Base-by-base conservation (phyloP, 148 eudicot genomes). In the Silene latifolia region DNA sequence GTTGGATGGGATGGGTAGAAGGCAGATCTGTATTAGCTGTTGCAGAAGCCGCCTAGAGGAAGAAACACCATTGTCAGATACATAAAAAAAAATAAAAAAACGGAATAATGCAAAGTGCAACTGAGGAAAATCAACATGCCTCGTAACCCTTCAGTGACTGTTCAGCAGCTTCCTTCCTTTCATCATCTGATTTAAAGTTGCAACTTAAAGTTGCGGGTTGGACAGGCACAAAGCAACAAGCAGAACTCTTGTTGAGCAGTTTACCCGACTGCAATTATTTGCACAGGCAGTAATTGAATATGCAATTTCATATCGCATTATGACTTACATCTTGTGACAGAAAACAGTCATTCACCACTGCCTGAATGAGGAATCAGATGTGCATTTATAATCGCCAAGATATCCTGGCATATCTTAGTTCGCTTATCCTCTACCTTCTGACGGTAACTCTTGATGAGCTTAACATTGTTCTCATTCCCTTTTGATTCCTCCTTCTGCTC, bases 401-500 rank as follows among this genome's bases (percentile, higher is more conserved):
- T 94, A 77, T 91, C 97, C 71, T 78, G 67, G 72, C 98, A 94
- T 46, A 94, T n/a, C 80, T 88, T 90, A 51, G 90, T 79, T 3
- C 91, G 93, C 81, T 94, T 97, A 18, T 91, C 93, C 83, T 94
- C 98, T 10, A 94, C 97, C 86, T 91, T 94, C 80, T 86, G 91
- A 80, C 97, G 86, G 61, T 89, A 94, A 19, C 83, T 83, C 85
- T 90, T 94, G 60, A 94, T 89, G 65, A 89, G 86, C 85, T 89
- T 89, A 60, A 94, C 98, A 80, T 89, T 89, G 72, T 77, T 81
- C 80, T 94, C 98, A 68, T 91, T 89, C 72, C 90, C 91, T 80
- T 91, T 94, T 13, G 97, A 87, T 44, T 93, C 98, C 84, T 93
- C 98, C 83, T 93, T 91, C 80, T 91, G 98, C 83, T 93, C 97